Conservation (phyloP, 2,329 filamentous ascomycete genomes). For the Huntiella decipiens region DNA sequence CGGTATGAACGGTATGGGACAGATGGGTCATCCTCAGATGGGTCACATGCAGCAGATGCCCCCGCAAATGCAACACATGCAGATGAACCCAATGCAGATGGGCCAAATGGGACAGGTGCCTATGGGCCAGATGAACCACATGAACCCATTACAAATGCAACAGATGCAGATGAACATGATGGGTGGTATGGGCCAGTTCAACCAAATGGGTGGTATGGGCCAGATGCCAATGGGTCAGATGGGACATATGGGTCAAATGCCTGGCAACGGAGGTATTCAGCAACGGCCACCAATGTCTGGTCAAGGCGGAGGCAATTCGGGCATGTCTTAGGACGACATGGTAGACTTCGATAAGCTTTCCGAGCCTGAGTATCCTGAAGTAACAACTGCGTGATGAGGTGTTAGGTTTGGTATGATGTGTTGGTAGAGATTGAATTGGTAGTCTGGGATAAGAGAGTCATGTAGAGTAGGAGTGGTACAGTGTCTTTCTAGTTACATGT, state of each 20-base stretch:
- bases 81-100: slow-evolving; percentile 11
- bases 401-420: background rate
- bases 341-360: slow-evolving; percentile 1
- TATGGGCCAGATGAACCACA: slow-evolving; percentile 6
- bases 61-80: slow-evolving; percentile 9
- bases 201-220: slow-evolving; percentile 8
- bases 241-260: slow-evolving; percentile 9
- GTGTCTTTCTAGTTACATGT: background rate
- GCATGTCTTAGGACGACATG: slow-evolving; percentile 11
- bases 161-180: slow-evolving; percentile 11
- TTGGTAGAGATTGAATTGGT: background rate
- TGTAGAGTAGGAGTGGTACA: background rate
- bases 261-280: slow-evolving; percentile 3
- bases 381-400: background rate
- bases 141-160: slow-evolving; percentile 10
- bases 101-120: slow-evolving; percentile 8
- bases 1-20: slow-evolving; percentile 8
- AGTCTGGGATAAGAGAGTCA: background rate
- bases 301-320: slow-evolving; percentile 7
- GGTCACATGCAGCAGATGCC: slow-evolving; percentile 8
- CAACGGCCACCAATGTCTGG: slow-evolving; percentile 10
- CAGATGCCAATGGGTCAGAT: slow-evolving; percentile 10
- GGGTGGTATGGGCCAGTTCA: slow-evolving; percentile 10
- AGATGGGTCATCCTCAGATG: slow-evolving; percentile 9
- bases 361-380: background rate